Evolutionary conservation across 192 early-diverging fungal genomes (phyloP).

Genomic region (Coemansia sp.): DNA sequence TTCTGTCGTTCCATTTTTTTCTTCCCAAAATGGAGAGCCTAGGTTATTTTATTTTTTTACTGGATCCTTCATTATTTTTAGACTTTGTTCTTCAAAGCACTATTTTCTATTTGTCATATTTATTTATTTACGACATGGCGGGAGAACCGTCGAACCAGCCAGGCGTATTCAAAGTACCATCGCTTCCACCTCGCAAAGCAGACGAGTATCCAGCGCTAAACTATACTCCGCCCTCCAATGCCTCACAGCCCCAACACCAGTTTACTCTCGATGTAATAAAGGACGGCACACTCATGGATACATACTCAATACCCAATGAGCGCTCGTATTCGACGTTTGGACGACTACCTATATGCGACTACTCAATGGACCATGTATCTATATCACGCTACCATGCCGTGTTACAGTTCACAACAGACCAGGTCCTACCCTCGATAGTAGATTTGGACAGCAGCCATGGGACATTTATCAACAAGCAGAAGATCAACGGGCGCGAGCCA

Average conservation of each 20-base stretch:
- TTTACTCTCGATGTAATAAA: constrained; percentile 79
- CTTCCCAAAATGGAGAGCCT: too few species aligned
- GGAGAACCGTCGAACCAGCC: not conserved
- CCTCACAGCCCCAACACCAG: constrained; percentile 37
- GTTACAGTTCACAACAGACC: constrained; percentile 77
- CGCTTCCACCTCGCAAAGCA: constrained; percentile 16
- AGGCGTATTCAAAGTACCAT: constrained; percentile 37
- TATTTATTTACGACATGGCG: constrained; percentile 2
- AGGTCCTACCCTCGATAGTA: constrained; percentile 59
- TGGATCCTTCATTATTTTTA: too few species aligned
- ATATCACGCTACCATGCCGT: constrained; percentile 91
- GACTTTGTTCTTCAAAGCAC: too few species aligned
- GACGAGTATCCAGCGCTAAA: constrained; percentile 15
- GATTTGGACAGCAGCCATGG: constrained; percentile 87
- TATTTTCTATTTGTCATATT: not conserved
- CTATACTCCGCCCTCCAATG: constrained; percentile 29
- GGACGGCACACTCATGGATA: constrained; percentile 68
- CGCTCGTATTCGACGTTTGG: constrained; percentile 59
- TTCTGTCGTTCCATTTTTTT: not conserved
- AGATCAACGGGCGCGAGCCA: constrained; percentile 51
- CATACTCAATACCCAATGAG: constrained; percentile 50
- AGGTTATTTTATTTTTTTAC: too few species aligned
- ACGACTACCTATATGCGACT: constrained; percentile 85
- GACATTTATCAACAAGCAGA: constrained; percentile 77
- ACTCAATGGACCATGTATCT: constrained; percentile 86